Evolutionary conservation across 306 rosid genomes (phyloP), one percentile per base, ranked within the genome.

Genomic region (Datisca glomerata): DNA sequence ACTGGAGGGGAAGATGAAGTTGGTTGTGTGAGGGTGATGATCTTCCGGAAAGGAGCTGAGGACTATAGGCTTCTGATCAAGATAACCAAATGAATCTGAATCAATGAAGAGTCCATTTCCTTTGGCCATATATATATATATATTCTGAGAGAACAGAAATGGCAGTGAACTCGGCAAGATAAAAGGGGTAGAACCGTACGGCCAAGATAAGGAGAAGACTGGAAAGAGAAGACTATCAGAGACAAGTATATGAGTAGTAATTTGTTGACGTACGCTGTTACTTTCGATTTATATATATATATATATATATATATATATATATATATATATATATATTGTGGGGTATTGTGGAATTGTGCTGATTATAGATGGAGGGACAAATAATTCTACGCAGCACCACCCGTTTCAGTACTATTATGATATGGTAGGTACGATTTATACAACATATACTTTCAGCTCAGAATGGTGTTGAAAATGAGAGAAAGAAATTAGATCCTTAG

Each of bases 71-170:
- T 49, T 56, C 64, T 68, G 70, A 34, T 49, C 63, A 31, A 66
- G 71, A 65, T 67, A 69, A 40, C 57, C 59, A 34, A 39, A 13
- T 61, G 81, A 94, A 82, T 79, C 85, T 72, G 80, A 67, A 87
- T 73, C 85, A 83, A 82, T 76, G 67, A 80, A 57, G 64, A 79
- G 80, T 79, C 82, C 85, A 74, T 72, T 59, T 49, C 51, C 70
- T 62, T 70, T 69, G 69, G 55, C 85, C 78, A 79, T 79, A 51
- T 69, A 74, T 64, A n/a, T n/a, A n/a, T n/a, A n/a, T 39, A 37
- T 36, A 59, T 16, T 37, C 18, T 37, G 41, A 1, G 16, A 31
- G 35, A 8, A 61, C 37, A 51, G 52, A 24, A 43, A 42, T 28
- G 50, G 76, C 93, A 70, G 55, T 57, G 66, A 73, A 78, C 76